Percentiles rank a stretch among this genome's conserved stretches.
phyloP scores from a whole-genome alignment of 805 yeast genomes.

The Candida adriatica region DNA sequence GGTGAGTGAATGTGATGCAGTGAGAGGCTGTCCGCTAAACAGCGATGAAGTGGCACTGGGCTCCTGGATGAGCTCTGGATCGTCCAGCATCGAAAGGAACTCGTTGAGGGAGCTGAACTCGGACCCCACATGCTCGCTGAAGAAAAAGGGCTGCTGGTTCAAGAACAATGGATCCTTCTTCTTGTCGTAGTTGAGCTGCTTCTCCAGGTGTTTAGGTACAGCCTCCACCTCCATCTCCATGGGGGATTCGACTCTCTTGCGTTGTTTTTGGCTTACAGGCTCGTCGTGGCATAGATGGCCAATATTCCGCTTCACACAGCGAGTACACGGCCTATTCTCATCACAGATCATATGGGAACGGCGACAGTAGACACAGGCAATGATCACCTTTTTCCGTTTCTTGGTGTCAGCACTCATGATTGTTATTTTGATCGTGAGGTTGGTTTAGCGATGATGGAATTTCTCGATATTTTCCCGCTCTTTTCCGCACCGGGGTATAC shows the following conservation, averaged over 20 bases:
- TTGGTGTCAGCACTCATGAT: no score
- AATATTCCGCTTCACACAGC: slow-evolving; percentile 82
- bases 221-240: slow-evolving; percentile 14
- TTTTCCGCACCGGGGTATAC: background rate
- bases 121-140: slow-evolving; percentile 87
- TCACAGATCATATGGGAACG: slow-evolving; percentile 95
- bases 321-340: slow-evolving; percentile 65
- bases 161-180: slow-evolving; percentile 16
- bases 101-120: slow-evolving; percentile 88
- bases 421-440: no score
- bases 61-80: slow-evolving; percentile 51
- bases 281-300: slow-evolving; percentile 65
- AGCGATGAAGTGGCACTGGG: slow-evolving; percentile 2
- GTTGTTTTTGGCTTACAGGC: slow-evolving; percentile 21
- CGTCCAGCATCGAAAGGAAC: slow-evolving; percentile 84
- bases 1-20: slow-evolving; percentile 22
- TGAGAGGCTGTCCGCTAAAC: slow-evolving; percentile 7
- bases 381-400: slow-evolving; percentile 35
- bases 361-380: slow-evolving; percentile 86
- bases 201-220: slow-evolving; percentile 18
- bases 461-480: no score
- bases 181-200: slow-evolving; percentile 8
- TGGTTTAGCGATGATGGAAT: no score
- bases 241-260: slow-evolving; percentile 16
- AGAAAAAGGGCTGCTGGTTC: slow-evolving; percentile 68